Evolutionary conservation across 176 grass and related monocot genomes (phyloP), one percentile per base, ranked within the genome.

Genomic region (Juncus effusus): DNA sequence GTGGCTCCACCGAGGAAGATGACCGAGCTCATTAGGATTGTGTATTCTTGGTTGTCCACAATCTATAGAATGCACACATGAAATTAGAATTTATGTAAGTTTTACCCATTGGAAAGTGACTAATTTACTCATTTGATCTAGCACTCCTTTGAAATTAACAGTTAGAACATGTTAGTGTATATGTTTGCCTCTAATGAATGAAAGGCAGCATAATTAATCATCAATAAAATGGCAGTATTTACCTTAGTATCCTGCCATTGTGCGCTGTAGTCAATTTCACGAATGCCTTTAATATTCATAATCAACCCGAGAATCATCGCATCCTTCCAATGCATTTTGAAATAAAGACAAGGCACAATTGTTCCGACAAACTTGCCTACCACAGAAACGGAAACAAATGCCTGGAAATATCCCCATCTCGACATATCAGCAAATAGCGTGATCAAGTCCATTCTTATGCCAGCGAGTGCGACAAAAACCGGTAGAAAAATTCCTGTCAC

Each of bases 281-380:
- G 77, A 62, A 91, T 86, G 57, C 93, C 88, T 67, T 86, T 91
- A 62, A 85, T 75, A 76, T 88, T 91, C 81, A 88, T 88, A 62
- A 97, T 97, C 60, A 97, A 75, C 2, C 79, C 93, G 1, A 97
- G 9, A 16, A 69, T 4, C 16, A 62, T 0, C 41, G 88, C 82
- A 0, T 97, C 88, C 51, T 76, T 63, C 4, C 63, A 1, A 5
- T 83, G 64, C 83, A 91, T 86, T 19, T 13, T 16, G 54, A 67
- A 89, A 80, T 65, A 89, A 10, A 91, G 4, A 66, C 84, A 89
- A 0, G 88, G 76, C 4, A 78, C 2, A 4, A 82, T 38, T 50
- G 66, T 73, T 0, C 84, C 82, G 3, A 64, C 35, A 62, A 89
- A 81, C 78, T 91, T 91, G 41, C 79, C 60, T 2, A 57, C 10